Evolutionary conservation across 352 stramenopile genomes (phyloP), one percentile per base, ranked within the genome.

Genomic region (Pythium aristosporum): DNA sequence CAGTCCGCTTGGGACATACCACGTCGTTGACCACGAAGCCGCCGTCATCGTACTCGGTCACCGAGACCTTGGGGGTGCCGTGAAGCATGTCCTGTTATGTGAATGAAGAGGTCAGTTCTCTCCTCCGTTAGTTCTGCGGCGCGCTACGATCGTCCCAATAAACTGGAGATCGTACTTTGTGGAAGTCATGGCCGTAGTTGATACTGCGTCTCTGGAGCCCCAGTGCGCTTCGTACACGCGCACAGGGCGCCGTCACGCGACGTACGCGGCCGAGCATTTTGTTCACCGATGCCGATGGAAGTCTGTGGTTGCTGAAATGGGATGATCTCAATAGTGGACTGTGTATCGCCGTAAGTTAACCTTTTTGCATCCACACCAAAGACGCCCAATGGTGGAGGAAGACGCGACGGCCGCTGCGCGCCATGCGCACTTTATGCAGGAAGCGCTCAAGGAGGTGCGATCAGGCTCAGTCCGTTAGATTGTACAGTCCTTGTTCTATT

Each of bases 121-220:
- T 46, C 12, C 0, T 18, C 2, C 18, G 13, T 1, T 46, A 6
- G 39, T 10, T 16, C 6, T 46, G 18, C 7, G 15, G 15, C 10
- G 5, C 18, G 18, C 7, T 20, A 3, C 25, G 25, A 30, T 30
- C 25, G 25, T 5, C 25, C 25, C 1, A 30, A 30, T 46, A 46
- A 13, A 39, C 54, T 23, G 28, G 46, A 12, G n/a, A 2, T 18
- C 62, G 11, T 34, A 85, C 79, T 69, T 88, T 84, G 69, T 94
- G 86, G 74, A 94, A 79, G 65, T 94, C 86, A 55, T 94, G 86
- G 7, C 86, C 86, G 50, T 94, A 94, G 73, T 91, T 90, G 54
- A 94, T 90, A 61, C 67, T 72, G 1, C 82, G 78, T 39, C 69
- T 65, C 59, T 72, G 74, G 32, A 73, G 46, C 39, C 43, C 50